Conservation (phyloP, 2,329 filamentous ascomycete species). For the Trichophyton benhamiae region DNA sequence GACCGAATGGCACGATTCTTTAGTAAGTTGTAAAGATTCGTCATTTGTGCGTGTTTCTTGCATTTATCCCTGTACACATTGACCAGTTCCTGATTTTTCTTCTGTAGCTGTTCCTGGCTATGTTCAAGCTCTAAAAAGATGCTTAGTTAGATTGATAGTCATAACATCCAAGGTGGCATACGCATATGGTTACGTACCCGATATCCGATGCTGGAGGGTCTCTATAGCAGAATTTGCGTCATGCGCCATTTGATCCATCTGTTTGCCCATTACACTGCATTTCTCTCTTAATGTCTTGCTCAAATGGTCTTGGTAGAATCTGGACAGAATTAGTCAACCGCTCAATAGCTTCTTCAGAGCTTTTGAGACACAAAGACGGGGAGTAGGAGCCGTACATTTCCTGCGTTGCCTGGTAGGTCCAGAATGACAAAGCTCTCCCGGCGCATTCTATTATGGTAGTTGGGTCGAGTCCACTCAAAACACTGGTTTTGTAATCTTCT, state of each 20-base stretch:
- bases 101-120: conserved; percentile 51
- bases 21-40: conserved; percentile 46
- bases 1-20: conserved; percentile 45
- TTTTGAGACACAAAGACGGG: conserved; percentile 1
- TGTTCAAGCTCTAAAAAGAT: conserved; percentile 40
- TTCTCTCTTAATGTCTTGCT: conserved; percentile 61
- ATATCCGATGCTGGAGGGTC: conserved; percentile 51
- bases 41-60: conserved; percentile 55
- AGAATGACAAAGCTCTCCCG: conserved; percentile 65
- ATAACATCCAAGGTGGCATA: background rate
- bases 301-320: conserved; percentile 64
- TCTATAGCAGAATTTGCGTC: conserved; percentile 64
- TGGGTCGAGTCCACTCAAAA: conserved; percentile 71
- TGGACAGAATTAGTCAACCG: conserved; percentile 21
- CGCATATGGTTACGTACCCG: conserved; percentile 35
- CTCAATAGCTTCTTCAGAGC: background rate
- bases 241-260: conserved; percentile 60
- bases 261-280: conserved; percentile 49
- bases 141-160: background rate
- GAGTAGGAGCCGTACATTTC: conserved; percentile 53
- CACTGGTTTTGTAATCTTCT: conserved; percentile 81
- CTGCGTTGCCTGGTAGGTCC: conserved; percentile 71
- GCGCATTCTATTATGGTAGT: conserved; percentile 77
- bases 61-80: conserved; percentile 58
- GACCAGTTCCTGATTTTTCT: conserved; percentile 60